Evolutionary conservation across 1,139 yeast species (phyloP).

Genomic region (Saccharomyces hybrid): DNA sequence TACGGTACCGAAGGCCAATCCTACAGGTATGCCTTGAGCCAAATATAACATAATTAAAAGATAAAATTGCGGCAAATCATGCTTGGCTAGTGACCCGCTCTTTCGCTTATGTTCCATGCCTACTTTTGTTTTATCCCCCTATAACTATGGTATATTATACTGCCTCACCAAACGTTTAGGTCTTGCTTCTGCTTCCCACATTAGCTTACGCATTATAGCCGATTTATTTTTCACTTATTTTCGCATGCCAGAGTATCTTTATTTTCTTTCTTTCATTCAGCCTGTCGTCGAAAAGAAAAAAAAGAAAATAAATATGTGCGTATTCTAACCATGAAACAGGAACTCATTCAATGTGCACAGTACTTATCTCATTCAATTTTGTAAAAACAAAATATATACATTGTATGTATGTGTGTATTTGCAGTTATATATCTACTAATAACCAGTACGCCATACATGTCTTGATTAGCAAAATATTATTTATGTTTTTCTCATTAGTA

Average conservation of each 20-base stretch:
- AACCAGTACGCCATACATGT: background rate
- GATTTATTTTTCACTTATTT: background rate
- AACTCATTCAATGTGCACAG: background rate
- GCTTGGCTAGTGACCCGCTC: conserved; percentile 22
- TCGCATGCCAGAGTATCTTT: background rate
- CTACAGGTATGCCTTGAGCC: conserved; percentile 93
- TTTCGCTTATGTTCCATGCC: conserved; percentile 1
- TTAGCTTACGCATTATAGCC: background rate
- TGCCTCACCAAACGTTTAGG: background rate
- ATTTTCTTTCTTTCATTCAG: background rate
- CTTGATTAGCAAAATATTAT: background rate
- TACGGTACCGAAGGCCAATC: conserved; percentile 90
- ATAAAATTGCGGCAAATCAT: conserved; percentile 63
- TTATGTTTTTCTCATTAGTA: background rate
- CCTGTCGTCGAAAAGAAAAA: background rate
- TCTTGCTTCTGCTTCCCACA: background rate
- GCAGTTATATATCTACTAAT: background rate
- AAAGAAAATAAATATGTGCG: background rate
- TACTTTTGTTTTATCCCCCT: background rate
- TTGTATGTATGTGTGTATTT: background rate
- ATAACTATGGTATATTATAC: too few relatives aligned
- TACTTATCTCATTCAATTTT: background rate
- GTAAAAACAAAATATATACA: background rate
- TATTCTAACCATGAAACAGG: background rate
- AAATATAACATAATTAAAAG: conserved; percentile 66